Evolutionary conservation across 371 early-diverging fungal genomes (phyloP).

Genomic region (Actinomucor elegans): DNA sequence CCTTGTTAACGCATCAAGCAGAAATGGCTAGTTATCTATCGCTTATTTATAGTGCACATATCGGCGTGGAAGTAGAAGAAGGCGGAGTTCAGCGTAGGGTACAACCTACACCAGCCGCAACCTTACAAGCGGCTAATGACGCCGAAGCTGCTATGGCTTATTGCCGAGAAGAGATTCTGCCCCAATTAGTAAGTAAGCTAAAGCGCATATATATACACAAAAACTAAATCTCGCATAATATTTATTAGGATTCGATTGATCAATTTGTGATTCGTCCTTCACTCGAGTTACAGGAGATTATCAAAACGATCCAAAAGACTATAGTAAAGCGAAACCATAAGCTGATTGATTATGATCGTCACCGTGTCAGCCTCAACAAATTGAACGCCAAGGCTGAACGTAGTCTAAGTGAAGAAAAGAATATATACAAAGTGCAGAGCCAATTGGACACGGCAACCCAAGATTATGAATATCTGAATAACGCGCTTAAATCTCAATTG

Average conservation of each 20-base stretch:
- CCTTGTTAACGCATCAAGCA: slow-evolving; percentile 69
- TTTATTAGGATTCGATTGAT: slow-evolving; percentile 68
- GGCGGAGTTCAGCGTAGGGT: slow-evolving; percentile 45
- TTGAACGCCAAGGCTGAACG: slow-evolving; percentile 62
- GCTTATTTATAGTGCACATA: slow-evolving; percentile 55
- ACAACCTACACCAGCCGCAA: slow-evolving; percentile 56
- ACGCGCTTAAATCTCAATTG: slow-evolving; percentile 65
- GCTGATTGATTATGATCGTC: slow-evolving; percentile 79
- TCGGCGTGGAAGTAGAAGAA: slow-evolving; percentile 28
- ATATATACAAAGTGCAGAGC: slow-evolving; percentile 64
- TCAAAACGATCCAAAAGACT: slow-evolving; percentile 65
- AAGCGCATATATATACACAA: neutral
- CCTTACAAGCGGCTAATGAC: slow-evolving; percentile 61
- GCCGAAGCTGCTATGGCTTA: slow-evolving; percentile 63
- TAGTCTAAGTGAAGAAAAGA: slow-evolving; percentile 66
- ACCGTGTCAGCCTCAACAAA: slow-evolving; percentile 60
- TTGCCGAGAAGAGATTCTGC: slow-evolving; percentile 63
- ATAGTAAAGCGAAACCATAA: slow-evolving; percentile 79
- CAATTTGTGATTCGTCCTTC: slow-evolving; percentile 64
- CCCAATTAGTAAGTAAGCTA: slow-evolving; percentile 58
- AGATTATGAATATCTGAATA: slow-evolving; percentile 73
- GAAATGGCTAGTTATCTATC: slow-evolving; percentile 64
- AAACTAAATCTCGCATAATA: slow-evolving; percentile 2
- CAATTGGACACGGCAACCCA: slow-evolving; percentile 70
- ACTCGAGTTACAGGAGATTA: slow-evolving; percentile 57